phyloP scores from a whole-genome alignment of 768 basidiomycete species.

The Kwoniella mangroviensis region DNA sequence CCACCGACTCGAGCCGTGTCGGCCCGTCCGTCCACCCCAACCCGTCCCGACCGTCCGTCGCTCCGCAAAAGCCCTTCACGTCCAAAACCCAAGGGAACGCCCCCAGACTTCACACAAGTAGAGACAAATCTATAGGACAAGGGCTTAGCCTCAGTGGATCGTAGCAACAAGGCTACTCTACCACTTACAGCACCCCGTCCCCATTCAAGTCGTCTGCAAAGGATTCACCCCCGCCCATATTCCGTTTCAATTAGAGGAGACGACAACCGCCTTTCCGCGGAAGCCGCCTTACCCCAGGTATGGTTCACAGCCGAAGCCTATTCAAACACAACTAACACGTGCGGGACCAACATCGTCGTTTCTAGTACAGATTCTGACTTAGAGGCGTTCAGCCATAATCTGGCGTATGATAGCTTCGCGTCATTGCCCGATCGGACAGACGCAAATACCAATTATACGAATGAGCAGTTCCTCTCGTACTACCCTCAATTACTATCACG shows the following conservation, averaged over 20 bases:
- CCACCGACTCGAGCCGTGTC: not conserved
- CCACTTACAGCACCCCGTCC: slow-evolving; percentile 74
- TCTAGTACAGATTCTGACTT: slow-evolving; percentile 79
- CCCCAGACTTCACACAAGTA: slow-evolving; percentile 19
- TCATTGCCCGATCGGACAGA: slow-evolving; percentile 65
- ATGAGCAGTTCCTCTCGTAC: slow-evolving; percentile 82
- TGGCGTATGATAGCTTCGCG: slow-evolving; percentile 79
- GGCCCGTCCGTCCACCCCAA: not conserved
- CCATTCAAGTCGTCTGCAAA: slow-evolving; percentile 79
- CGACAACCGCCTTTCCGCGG: slow-evolving; percentile 62
- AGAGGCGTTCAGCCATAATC: slow-evolving; percentile 84
- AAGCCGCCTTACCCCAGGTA: slow-evolving; percentile 62
- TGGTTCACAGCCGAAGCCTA: slow-evolving; percentile 74
- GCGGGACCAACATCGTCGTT: slow-evolving; percentile 72
- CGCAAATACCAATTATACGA: slow-evolving; percentile 81
- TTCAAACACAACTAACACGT: slow-evolving; percentile 68
- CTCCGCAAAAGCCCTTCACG: no score
- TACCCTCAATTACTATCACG: slow-evolving; percentile 78
- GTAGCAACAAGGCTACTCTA: slow-evolving; percentile 79
- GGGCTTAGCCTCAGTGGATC: slow-evolving; percentile 76
- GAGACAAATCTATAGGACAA: slow-evolving; percentile 71
- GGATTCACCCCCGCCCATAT: slow-evolving; percentile 77
- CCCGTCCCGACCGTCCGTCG: not conserved
- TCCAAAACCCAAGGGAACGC: not conserved
- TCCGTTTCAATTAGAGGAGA: slow-evolving; percentile 66